phyloP scores from a whole-genome alignment of 768 basidiomycete species.

The Podaxis sp. region DNA sequence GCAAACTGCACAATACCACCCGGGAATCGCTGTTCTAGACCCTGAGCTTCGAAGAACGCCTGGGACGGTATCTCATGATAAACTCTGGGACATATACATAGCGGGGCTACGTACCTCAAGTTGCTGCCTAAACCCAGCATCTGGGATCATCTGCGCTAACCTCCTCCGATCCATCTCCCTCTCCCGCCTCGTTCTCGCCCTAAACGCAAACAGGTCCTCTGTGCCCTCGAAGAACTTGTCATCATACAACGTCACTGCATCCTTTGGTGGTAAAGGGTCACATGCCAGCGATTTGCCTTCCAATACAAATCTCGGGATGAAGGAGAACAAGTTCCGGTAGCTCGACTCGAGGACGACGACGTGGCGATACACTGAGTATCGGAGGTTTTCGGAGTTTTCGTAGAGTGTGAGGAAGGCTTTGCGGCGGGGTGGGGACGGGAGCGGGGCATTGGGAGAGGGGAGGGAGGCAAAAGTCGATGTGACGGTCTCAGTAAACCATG shows the following conservation, averaged over 20 bases:
- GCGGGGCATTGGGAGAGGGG: conserved; percentile 21
- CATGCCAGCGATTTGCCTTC: conserved; percentile 63
- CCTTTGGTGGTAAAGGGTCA: conserved; percentile 82
- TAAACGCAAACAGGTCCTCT: conserved; percentile 46
- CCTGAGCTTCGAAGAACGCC: conserved; percentile 57
- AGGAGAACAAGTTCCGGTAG: conserved; percentile 58
- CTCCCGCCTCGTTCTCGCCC: conserved; percentile 35
- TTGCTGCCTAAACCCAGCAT: conserved; percentile 54
- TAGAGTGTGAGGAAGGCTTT: conserved; percentile 39
- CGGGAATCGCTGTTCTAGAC: conserved; percentile 54
- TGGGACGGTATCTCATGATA: conserved; percentile 13
- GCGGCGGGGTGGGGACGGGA: conserved; percentile 33
- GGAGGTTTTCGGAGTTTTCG: conserved; percentile 31
- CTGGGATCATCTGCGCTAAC: conserved; percentile 57
- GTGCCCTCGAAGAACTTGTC: conserved; percentile 69
- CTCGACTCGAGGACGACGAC: conserved; percentile 67
- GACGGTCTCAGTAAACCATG: conserved; percentile 72
- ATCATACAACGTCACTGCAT: conserved; percentile 61
- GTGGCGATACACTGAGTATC: conserved; percentile 68
- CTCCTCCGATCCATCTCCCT: conserved; percentile 47
- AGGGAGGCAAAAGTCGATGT: conserved; percentile 38
- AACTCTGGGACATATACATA: not conserved
- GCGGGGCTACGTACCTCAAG: conserved; percentile 39
- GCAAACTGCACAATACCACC: conserved; percentile 67
- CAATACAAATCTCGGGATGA: conserved; percentile 62